A percentile compares a stretch with the other conserved stretches of the same genome.
Evolutionary conservation across 169 alveolate species (phyloP).

Genomic region (Plasmodium yoelii): DNA sequence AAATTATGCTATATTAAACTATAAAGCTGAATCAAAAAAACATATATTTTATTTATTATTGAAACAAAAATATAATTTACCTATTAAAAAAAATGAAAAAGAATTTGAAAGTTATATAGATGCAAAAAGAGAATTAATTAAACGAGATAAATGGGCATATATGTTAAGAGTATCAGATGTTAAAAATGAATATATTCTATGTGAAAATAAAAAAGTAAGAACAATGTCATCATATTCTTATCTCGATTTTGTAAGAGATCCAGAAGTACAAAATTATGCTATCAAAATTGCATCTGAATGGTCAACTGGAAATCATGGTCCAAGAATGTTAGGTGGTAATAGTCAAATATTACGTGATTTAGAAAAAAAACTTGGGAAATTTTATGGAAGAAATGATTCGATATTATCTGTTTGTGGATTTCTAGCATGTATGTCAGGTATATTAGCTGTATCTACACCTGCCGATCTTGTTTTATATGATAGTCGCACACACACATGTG

Average conservation of each 20-base stretch:
- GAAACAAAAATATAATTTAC: constrained; percentile 77
- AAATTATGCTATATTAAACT: constrained; percentile 39
- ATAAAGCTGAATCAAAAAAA: constrained; percentile 77
- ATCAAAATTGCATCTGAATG: constrained; percentile 81
- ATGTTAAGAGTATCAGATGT: constrained; percentile 81
- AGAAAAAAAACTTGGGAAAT: constrained; percentile 79
- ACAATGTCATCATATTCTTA: constrained; percentile 85
- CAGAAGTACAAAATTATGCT: constrained; percentile 83
- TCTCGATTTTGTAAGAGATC: constrained; percentile 83
- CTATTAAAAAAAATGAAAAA: constrained; percentile 79
- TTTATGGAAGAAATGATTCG: constrained; percentile 85
- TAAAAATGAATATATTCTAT: constrained; percentile 74
- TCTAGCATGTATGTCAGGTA: constrained; percentile 85
- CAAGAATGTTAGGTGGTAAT: constrained; percentile 87
- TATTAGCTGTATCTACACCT: constrained; percentile 81
- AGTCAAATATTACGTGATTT: constrained; percentile 80
- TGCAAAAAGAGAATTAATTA: constrained; percentile 75
- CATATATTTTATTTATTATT: constrained; percentile 80
- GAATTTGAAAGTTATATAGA: constrained; percentile 84
- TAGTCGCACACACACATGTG: constrained; percentile 81
- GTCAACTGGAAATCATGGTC: constrained; percentile 88
- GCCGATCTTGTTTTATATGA: constrained; percentile 80
- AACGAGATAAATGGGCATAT: constrained; percentile 81
- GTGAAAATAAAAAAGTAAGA: constrained; percentile 79
- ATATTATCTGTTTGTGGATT: constrained; percentile 83